Conservation (phyloP, 257 asterid species). For the Solanum pinnatisectum region DNA sequence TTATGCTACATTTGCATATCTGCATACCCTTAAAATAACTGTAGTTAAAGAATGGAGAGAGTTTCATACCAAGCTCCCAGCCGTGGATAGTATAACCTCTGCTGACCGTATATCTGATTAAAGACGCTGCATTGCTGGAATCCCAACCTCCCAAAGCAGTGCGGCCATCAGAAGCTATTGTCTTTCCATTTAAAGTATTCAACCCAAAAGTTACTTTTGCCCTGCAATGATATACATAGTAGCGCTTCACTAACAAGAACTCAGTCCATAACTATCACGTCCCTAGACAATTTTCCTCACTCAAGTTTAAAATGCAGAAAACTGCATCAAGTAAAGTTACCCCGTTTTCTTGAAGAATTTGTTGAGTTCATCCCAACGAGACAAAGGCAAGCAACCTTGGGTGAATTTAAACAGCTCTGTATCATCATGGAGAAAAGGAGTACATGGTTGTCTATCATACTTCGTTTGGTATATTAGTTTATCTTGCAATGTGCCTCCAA, state of each 20-base stretch:
- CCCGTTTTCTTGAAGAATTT: conserved; percentile 53
- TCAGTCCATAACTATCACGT: not conserved
- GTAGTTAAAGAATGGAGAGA: not conserved
- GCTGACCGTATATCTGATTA: conserved; percentile 49
- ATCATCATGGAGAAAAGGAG: conserved; percentile 23
- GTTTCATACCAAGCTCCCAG: conserved; percentile 84
- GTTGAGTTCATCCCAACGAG: conserved; percentile 78
- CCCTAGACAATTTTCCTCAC: not conserved
- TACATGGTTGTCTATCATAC: conserved; percentile 33
- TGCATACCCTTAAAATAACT: not conserved
- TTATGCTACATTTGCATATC: not conserved
- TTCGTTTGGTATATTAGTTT: conserved; percentile 46
- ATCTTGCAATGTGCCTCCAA: conserved; percentile 92
- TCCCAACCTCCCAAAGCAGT: conserved; percentile 59
- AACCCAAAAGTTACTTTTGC: conserved; percentile 67
- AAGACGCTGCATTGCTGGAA: conserved; percentile 58
- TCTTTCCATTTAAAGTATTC: conserved; percentile 58
- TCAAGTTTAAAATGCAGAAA: not conserved
- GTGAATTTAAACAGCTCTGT: conserved; percentile 58
- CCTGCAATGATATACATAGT: conserved; percentile 20
- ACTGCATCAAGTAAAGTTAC: conserved; percentile 19
- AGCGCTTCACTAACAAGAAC: not conserved
- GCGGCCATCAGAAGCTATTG: conserved; percentile 32
- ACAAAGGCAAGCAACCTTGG: conserved; percentile 66
- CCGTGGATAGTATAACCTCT: conserved; percentile 46